Evolutionary conservation across 2,329 filamentous ascomycete species (phyloP), one percentile per base, ranked within the genome.

Genomic region (Capronia epimyces): DNA sequence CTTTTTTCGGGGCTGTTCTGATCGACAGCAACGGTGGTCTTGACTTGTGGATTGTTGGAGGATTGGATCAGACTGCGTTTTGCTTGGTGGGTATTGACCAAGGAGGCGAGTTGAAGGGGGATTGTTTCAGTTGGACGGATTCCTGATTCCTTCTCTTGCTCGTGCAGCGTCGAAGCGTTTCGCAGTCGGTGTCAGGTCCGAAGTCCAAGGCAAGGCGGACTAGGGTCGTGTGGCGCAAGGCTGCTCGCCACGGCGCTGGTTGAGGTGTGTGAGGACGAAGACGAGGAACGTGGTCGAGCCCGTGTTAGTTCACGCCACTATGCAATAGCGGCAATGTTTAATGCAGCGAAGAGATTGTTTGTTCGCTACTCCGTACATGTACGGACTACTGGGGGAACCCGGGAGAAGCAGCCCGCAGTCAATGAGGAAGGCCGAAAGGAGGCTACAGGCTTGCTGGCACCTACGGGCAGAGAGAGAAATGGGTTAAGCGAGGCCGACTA

Each of bases 21-120:
- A 55, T 55, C 51, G 51, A 49, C 51, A 53, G 31, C 43, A 37
- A 46, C 29, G 20, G 34, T 16, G 41, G 42, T 18, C 41, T 44
- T 20, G 39, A 32, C 39, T 50, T 22, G 49, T 48, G 34, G 49
- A 22, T 29, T 44, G 44, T 25, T 46, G 25, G 16, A 40, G 51
- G 51, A 43, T 48, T 50, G 32, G 51, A 39, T 50, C 46, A 50
- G 46, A 49, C 46, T 41, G 43, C 48, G 50, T 47, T 16, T 20
- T 25, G 16, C 13, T 9, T 40, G 8, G 21, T 49, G 49, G 43
- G 43, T 52, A 47, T 52, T 31, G 37, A 22, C 20, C 40, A 16
- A 29, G 16, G 27, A n/a, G 41, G 43, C 31, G 20, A 39, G 16
- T 12, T 10, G 34, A 47, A 15, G 22, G 24, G 44, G 10, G 32